Evolutionary conservation across 148 eudicot genomes (phyloP).

Genomic region (Vaccinium vitisidaea): DNA sequence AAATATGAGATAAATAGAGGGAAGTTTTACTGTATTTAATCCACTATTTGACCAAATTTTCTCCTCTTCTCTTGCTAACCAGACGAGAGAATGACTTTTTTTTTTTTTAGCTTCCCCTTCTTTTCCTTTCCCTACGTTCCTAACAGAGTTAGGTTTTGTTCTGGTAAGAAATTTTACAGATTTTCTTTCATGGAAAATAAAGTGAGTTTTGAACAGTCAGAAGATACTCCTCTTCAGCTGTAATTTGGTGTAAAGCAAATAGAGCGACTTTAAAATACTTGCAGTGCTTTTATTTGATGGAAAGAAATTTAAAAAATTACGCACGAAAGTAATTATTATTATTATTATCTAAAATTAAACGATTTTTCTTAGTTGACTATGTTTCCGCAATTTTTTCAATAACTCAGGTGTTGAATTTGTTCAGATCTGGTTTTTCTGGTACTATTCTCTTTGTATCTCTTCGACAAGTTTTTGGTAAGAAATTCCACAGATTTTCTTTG

Average conservation of each 20-base stretch:
- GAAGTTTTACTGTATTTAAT: not conserved
- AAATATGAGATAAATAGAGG: not conserved
- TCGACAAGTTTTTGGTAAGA: not conserved
- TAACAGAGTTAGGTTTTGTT: not conserved
- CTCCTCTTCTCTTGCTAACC: not conserved
- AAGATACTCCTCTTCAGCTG: not conserved
- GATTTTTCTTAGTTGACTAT: not conserved
- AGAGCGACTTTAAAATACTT: too few relatives aligned
- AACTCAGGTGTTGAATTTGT: not conserved
- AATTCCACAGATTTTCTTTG: too few relatives aligned
- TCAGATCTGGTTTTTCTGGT: slow-evolving; percentile 24
- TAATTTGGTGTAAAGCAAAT: too few relatives aligned
- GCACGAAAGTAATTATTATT: too few relatives aligned
- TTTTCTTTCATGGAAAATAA: not conserved
- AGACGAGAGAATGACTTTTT: not conserved
- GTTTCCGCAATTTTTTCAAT: not conserved
- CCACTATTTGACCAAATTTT: not conserved
- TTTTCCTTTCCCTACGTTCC: not conserved
- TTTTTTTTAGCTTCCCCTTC: not conserved
- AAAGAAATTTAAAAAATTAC: too few relatives aligned
- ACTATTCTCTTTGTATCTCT: not conserved
- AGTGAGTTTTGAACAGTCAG: too few relatives aligned
- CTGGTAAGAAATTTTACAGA: not conserved
- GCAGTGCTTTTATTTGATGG: too few relatives aligned
- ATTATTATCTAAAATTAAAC: too few relatives aligned